These are phyloP conservation scores for Talaromyces funiculosus DNA, from an alignment of 2,329 filamentous ascomycete genomes.

Conservation along the genomic window DNA sequence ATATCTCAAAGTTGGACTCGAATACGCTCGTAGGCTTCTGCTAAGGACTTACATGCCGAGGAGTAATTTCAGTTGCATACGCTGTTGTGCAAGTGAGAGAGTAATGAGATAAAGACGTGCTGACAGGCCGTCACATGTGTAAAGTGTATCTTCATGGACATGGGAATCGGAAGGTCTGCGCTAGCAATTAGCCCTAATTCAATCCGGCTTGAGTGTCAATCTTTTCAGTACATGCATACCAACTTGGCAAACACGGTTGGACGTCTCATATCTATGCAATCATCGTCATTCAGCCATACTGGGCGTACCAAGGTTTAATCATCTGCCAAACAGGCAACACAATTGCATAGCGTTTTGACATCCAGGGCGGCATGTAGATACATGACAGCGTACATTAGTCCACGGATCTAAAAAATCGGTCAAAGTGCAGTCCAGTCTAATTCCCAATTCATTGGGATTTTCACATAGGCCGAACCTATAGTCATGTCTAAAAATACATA, in stretches of 20 bases:
- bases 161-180: neutral
- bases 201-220: neutral
- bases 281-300: neutral
- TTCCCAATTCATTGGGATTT: neutral
- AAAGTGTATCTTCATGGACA: neutral
- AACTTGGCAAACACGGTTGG: neutral
- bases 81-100: neutral
- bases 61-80: neutral
- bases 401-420: neutral
- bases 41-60: neutral
- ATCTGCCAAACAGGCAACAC: neutral
- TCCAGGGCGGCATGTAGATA: neutral
- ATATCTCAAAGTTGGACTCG: neutral
- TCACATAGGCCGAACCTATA: neutral
- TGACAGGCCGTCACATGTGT: neutral
- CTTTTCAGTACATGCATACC: neutral
- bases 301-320: neutral
- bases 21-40: neutral
- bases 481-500: neutral
- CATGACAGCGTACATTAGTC: neutral
- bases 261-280: neutral
- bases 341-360: neutral
- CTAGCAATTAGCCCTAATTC: neutral
- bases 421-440: neutral
- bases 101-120: neutral